Percentiles rank a stretch among this genome's conserved stretches.
phyloP scores from a whole-genome alignment of 495 filamentous ascomycete species.

The Collariella sp. region DNA sequence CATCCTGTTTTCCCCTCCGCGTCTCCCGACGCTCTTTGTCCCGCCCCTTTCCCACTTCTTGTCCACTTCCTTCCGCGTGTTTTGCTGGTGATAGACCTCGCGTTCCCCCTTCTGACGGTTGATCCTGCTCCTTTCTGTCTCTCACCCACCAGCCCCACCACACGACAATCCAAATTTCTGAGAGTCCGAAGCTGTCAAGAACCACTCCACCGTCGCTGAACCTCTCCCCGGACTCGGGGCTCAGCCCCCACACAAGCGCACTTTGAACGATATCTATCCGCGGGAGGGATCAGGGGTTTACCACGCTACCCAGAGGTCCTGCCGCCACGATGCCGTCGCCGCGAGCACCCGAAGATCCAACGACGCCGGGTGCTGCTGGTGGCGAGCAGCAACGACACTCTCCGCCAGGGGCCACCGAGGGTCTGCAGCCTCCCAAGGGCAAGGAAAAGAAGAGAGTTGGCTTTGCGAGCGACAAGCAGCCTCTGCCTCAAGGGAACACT shows the following conservation, averaged over 20 bases:
- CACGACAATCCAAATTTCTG: neutral
- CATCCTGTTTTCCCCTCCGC: neutral
- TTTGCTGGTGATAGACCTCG: neutral
- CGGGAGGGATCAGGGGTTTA: neutral
- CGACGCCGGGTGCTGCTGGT: neutral
- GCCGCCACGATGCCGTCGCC: constrained; percentile 13
- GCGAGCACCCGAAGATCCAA: constrained; percentile 1
- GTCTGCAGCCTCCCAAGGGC: constrained; percentile 10
- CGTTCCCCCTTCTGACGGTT: neutral
- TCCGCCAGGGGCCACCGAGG: neutral
- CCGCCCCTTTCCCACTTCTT: neutral
- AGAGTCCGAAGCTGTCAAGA: neutral
- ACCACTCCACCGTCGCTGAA: neutral
- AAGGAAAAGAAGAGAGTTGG: constrained; percentile 30
- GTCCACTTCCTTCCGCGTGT: neutral
- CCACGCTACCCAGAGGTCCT: neutral
- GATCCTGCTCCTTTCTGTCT: neutral
- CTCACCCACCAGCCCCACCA: neutral
- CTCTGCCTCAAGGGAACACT: neutral
- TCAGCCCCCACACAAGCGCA: neutral
- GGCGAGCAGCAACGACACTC: neutral
- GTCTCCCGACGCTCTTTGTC: neutral
- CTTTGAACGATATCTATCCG: neutral
- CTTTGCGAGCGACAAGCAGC: constrained; percentile 15
- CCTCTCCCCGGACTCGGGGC: neutral